Evolutionary conservation across 202 grass and related monocot genomes (phyloP).

Genomic region (Carex arenaria): DNA sequence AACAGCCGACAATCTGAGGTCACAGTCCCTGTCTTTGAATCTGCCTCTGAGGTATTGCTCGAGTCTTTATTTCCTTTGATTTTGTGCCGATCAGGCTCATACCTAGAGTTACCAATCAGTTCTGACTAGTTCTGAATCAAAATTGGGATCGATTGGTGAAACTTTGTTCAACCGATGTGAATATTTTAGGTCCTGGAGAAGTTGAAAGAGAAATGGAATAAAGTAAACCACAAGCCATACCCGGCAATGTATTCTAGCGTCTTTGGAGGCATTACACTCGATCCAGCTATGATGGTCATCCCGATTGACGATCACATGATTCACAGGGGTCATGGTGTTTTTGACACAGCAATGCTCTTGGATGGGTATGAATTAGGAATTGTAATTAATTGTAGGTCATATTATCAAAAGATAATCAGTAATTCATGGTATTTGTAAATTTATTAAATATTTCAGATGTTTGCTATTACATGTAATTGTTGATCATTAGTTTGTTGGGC

Average conservation of each 20-base stretch:
- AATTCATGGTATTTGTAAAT: background rate
- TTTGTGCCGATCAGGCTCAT: background rate
- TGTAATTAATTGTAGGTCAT: background rate
- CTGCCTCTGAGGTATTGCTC: conserved; percentile 22
- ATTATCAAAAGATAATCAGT: background rate
- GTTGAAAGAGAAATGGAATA: conserved; percentile 52
- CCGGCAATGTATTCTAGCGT: conserved; percentile 93
- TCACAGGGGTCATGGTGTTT: conserved; percentile 88
- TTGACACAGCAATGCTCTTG: conserved; percentile 88
- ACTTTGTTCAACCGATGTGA: background rate
- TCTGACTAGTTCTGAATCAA: background rate
- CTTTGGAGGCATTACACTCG: conserved; percentile 54
- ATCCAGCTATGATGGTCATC: conserved; percentile 74
- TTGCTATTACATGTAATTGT: background rate
- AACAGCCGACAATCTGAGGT: background rate
- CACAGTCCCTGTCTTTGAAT: conserved; percentile 27
- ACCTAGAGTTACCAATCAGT: background rate
- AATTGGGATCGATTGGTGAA: background rate
- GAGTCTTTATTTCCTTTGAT: background rate
- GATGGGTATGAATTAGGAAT: conserved; percentile 39
- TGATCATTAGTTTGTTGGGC: background rate
- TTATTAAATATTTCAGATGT: background rate
- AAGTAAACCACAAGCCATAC: conserved; percentile 9
- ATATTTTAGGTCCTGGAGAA: conserved; percentile 47
- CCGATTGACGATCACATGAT: conserved; percentile 95